A percentile compares a stretch with the other conserved stretches of the same genome.
These are phyloP conservation scores for Serendipita sp. DNA, from an alignment of 768 basidiomycete species.

Conservation along the genomic window DNA sequence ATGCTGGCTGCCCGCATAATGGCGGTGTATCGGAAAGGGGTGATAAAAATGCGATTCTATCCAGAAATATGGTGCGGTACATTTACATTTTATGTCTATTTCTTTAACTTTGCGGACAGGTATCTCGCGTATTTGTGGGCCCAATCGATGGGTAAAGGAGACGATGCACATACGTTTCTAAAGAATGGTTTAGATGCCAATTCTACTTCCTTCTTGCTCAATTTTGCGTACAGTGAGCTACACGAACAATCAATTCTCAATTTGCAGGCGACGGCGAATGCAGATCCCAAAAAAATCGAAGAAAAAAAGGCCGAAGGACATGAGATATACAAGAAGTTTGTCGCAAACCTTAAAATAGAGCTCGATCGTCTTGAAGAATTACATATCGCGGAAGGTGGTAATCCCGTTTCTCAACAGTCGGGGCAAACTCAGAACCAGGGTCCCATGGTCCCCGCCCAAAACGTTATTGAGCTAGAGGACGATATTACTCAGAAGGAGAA, in stretches of 20 bases:
- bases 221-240: conserved; percentile 70
- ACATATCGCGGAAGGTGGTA: conserved; percentile 17
- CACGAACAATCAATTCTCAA: conserved; percentile 34
- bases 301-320: conserved; percentile 52
- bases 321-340: conserved; percentile 51
- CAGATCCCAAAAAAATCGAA: neutral
- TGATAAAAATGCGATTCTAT: conserved; percentile 85
- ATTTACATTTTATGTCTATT: neutral
- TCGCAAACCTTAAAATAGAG: conserved; percentile 43
- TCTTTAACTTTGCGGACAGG: conserved; percentile 28
- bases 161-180: conserved; percentile 67
- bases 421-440: conserved; percentile 20
- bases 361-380: conserved; percentile 42
- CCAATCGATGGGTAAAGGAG: conserved; percentile 50
- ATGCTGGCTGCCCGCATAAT: conserved; percentile 54
- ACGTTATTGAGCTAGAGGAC: neutral
- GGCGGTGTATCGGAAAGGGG: conserved; percentile 73
- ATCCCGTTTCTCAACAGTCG: neutral
- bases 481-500: neutral
- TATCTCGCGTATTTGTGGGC: conserved; percentile 83
- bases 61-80: conserved; percentile 73
- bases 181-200: conserved; percentile 81
- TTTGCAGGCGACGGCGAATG: neutral
- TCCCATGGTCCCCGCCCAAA: neutral
- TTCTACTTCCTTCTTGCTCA: conserved; percentile 73